A percentile compares a stretch with the other conserved stretches of the same genome.
phyloP scores from a whole-genome alignment of 164 flowering plant genomes.

The Pachysandra terminalis region DNA sequence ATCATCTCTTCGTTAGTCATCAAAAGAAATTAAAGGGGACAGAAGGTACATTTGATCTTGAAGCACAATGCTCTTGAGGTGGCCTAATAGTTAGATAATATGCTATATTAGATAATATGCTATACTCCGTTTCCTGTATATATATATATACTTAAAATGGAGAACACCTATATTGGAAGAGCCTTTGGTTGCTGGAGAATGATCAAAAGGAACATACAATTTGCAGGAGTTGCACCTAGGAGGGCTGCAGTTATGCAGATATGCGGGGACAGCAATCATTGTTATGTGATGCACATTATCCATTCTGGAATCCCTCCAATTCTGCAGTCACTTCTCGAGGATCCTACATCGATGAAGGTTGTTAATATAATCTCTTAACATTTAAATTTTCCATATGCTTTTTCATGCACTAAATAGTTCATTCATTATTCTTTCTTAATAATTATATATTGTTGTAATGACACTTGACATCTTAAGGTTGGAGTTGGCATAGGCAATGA shows the following conservation, averaged over 20 bases:
- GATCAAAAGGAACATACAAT: slow-evolving; percentile 6
- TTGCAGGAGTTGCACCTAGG: slow-evolving; percentile 55
- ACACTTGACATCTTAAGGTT: slow-evolving; percentile 44
- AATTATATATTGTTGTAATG: slow-evolving; percentile 9
- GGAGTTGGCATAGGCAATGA: slow-evolving; percentile 70
- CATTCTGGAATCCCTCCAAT: slow-evolving; percentile 79
- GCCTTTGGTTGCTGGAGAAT: not conserved
- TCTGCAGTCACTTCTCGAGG: slow-evolving; percentile 63
- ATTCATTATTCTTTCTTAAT: not conserved
- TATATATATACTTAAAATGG: not conserved
- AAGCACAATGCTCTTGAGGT: not conserved
- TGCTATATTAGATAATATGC: slow-evolving; percentile 4
- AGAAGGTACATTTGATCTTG: not conserved
- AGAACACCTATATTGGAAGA: not conserved
- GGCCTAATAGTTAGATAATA: not conserved
- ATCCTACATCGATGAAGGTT: slow-evolving; percentile 58
- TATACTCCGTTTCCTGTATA: no score
- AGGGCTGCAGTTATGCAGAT: slow-evolving; percentile 90
- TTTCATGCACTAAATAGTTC: not conserved
- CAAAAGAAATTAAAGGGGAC: no score
- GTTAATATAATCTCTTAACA: not conserved
- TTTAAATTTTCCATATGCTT: not conserved
- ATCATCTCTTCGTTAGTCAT: no score
- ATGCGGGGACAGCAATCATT: slow-evolving; percentile 45
- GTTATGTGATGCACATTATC: slow-evolving; percentile 81